Evolutionary conservation across 2,329 filamentous ascomycete genomes (phyloP).

Genomic region (Talaromyces funiculosus): DNA sequence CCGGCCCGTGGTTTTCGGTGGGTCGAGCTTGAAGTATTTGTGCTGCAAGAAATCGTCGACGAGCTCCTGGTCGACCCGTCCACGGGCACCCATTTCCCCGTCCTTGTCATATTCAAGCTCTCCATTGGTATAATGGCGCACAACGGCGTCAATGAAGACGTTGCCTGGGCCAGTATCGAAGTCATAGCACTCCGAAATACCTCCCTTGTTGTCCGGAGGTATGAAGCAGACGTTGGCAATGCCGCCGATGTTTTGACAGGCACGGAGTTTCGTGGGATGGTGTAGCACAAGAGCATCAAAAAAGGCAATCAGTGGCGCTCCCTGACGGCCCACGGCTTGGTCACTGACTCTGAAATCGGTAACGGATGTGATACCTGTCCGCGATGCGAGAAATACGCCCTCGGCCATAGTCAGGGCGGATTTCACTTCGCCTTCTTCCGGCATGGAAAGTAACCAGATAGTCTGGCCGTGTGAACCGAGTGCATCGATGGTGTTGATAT

Average conservation of each 20-base stretch:
- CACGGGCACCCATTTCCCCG: slow-evolving; percentile 46
- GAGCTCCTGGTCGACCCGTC: slow-evolving; percentile 47
- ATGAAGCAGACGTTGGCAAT: slow-evolving; percentile 59
- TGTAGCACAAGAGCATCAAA: slow-evolving; percentile 54
- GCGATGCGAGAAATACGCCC: slow-evolving; percentile 49
- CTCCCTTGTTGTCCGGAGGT: slow-evolving; percentile 39
- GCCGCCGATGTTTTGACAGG: slow-evolving; percentile 58
- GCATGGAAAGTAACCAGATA: slow-evolving; percentile 53
- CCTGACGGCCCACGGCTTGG: slow-evolving; percentile 52
- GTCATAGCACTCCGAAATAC: slow-evolving; percentile 42
- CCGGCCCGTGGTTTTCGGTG: slow-evolving; percentile 54
- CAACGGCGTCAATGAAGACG: slow-evolving; percentile 51
- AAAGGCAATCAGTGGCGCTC: slow-evolving; percentile 53
- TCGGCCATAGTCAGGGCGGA: slow-evolving; percentile 55
- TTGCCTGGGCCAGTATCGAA: slow-evolving; percentile 56
- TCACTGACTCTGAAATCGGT: slow-evolving; percentile 56
- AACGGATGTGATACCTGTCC: slow-evolving; percentile 54
- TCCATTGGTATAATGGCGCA: slow-evolving; percentile 51
- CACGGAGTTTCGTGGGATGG: slow-evolving; percentile 52
- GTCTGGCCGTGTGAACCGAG: slow-evolving; percentile 57
- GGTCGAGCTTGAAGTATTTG: slow-evolving; percentile 48
- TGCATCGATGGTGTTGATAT: slow-evolving; percentile 46
- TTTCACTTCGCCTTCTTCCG: slow-evolving; percentile 41
- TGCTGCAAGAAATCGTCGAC: slow-evolving; percentile 49
- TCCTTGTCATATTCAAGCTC: slow-evolving; percentile 48